phyloP scores from a whole-genome alignment of 2,329 filamentous ascomycete genomes.

The Corynespora cassiicola region DNA sequence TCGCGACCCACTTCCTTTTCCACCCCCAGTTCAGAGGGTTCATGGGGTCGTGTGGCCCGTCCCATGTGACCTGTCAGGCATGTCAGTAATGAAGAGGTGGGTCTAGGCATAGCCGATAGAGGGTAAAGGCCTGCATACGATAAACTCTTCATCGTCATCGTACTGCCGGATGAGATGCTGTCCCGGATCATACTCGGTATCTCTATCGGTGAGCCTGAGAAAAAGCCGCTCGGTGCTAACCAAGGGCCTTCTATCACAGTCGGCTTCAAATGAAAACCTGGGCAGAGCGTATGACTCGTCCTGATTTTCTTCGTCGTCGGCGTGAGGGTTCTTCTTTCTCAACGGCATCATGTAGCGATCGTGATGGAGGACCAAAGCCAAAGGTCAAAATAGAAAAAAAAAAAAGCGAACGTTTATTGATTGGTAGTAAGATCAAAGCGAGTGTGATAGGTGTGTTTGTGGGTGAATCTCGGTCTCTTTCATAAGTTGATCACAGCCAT shows the following conservation, averaged over 20 bases:
- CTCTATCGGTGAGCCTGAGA: slow-evolving; percentile 18
- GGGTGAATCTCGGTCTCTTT: too few species aligned
- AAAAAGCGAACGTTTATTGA: slow-evolving; percentile 9
- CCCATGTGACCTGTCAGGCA: slow-evolving; percentile 47
- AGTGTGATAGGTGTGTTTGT: too few species aligned
- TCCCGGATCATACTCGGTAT: slow-evolving; percentile 15
- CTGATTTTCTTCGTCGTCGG: slow-evolving; percentile 7
- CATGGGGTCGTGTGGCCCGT: slow-evolving; percentile 51
- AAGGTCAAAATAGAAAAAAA: too few species aligned
- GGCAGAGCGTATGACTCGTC: slow-evolving; percentile 17
- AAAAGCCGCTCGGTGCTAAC: slow-evolving; percentile 28
- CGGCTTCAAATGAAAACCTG: slow-evolving; percentile 26
- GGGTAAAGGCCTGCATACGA: slow-evolving; percentile 16
- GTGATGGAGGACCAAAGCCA: too few species aligned
- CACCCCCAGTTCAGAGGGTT: slow-evolving; percentile 57
- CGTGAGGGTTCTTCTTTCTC: slow-evolving; percentile 7
- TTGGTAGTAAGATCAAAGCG: slow-evolving; percentile 1
- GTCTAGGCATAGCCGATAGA: too few species aligned
- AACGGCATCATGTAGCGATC: too few species aligned
- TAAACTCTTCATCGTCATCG: slow-evolving; percentile 19
- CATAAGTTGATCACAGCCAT: slow-evolving; percentile 1
- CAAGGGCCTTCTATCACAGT: slow-evolving; percentile 14
- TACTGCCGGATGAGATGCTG: slow-evolving; percentile 9
- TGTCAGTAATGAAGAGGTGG: slow-evolving; percentile 9
- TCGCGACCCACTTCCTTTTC: slow-evolving; percentile 53